Percentiles rank a stretch among this genome's conserved stretches.
These are phyloP conservation scores for Scleromitrula shiraiana DNA, from an alignment of 2,329 filamentous ascomycete genomes.

Conservation along the genomic window DNA sequence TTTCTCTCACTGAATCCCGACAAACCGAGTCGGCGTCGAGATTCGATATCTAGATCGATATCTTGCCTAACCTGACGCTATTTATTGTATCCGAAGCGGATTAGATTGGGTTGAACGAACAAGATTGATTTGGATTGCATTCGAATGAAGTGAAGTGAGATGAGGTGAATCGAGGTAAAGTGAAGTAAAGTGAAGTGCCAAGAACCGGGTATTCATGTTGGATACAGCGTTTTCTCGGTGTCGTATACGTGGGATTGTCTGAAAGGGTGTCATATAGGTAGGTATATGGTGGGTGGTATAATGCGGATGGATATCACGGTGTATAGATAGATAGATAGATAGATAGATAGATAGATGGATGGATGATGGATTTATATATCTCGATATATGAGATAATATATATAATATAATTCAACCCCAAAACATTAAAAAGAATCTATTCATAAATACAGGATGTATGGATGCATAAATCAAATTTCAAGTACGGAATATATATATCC, in stretches of 20 bases:
- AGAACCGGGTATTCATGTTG: slow-evolving; percentile 8
- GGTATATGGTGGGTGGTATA: too few relatives aligned
- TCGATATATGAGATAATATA: background rate
- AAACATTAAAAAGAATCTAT: too few relatives aligned
- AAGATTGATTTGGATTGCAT: too few relatives aligned
- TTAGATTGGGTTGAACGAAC: background rate
- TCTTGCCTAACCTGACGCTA: slow-evolving; percentile 10
- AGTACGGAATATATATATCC: too few relatives aligned
- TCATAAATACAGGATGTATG: too few relatives aligned
- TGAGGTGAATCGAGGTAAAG: slow-evolving; percentile 4
- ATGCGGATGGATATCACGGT: background rate
- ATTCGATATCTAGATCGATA: background rate
- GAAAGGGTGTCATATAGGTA: slow-evolving; percentile 10
- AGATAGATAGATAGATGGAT: too few relatives aligned
- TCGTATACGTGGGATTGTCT: background rate
- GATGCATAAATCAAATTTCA: too few relatives aligned
- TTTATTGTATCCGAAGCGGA: too few relatives aligned
- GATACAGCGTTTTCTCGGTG: slow-evolving; percentile 1
- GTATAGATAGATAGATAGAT: background rate
- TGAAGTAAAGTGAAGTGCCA: background rate
- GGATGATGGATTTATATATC: background rate
- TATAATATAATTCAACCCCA: too few relatives aligned
- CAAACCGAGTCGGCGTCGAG: background rate
- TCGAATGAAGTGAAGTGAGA: background rate
- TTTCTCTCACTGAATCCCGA: background rate